A percentile compares a stretch with the other conserved stretches of the same genome.
Conservation (phyloP, 2,329 filamentous ascomycete genomes). For the Alternaria infectoria region DNA sequence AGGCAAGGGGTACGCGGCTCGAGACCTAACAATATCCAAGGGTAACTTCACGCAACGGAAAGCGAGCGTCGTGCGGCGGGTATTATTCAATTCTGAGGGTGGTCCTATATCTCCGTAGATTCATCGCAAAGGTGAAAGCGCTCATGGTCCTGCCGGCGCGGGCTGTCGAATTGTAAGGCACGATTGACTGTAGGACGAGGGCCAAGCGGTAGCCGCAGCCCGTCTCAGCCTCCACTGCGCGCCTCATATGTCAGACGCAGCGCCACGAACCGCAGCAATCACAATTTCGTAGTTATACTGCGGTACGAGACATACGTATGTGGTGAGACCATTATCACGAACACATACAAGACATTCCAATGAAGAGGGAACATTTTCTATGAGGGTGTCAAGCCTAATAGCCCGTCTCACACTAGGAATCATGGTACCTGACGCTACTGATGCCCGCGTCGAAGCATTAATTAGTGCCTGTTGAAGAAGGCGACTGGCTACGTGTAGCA, state of each 20-base stretch:
- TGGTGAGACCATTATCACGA: background rate
- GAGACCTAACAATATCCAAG: slow-evolving; percentile 12
- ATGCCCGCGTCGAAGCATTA: background rate
- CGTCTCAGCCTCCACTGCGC: slow-evolving; percentile 35
- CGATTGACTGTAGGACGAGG: slow-evolving; percentile 26
- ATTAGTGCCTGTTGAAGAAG: background rate
- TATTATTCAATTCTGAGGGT: slow-evolving; percentile 37
- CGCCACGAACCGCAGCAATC: background rate
- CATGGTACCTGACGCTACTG: background rate
- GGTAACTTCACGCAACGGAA: slow-evolving; percentile 6
- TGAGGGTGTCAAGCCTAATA: background rate
- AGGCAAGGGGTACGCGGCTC: slow-evolving; percentile 20
- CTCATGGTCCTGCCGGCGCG: slow-evolving; percentile 34
- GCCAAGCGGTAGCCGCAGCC: slow-evolving; percentile 29
- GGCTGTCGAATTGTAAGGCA: slow-evolving; percentile 31
- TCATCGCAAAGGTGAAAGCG: slow-evolving; percentile 27
- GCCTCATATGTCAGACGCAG: slow-evolving; percentile 10
- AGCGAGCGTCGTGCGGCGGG: slow-evolving; percentile 5
- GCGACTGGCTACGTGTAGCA: background rate
- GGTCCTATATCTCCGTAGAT: slow-evolving; percentile 41
- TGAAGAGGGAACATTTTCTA: background rate
- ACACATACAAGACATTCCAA: background rate
- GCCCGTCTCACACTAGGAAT: background rate
- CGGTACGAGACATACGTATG: background rate
- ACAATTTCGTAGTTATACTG: background rate